phyloP scores from a whole-genome alignment of 2,329 filamentous ascomycete genomes.

The Talaromyces rugulosus region DNA sequence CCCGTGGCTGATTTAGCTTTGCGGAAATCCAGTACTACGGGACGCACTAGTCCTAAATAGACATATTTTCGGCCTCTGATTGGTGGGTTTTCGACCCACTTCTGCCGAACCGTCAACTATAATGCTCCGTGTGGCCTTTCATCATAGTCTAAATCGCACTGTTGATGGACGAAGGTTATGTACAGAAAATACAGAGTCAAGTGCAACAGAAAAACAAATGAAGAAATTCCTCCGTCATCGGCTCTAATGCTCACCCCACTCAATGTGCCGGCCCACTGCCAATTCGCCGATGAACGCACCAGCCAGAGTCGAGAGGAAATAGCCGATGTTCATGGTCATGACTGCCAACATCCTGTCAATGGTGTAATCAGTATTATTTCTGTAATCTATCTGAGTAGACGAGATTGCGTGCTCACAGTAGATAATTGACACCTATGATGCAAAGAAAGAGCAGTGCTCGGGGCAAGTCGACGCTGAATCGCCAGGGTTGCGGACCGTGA shows the following conservation, averaged over 20 bases:
- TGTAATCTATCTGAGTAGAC: not conserved
- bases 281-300: conserved; percentile 84
- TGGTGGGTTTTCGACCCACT: not conserved
- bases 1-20: not conserved
- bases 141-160: not conserved
- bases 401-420: conserved; percentile 63
- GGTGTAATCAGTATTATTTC: not conserved
- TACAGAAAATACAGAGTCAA: not conserved
- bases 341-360: conserved; percentile 80
- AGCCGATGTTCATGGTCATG: conserved; percentile 85
- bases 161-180: not conserved
- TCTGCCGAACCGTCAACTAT: not conserved
- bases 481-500: conserved; percentile 62
- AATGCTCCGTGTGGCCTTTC: not conserved
- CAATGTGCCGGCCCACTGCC: conserved; percentile 65
- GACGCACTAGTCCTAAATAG: not conserved
- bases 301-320: conserved; percentile 74
- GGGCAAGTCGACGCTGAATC: conserved; percentile 73
- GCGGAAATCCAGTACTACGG: not conserved
- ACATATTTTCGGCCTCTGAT: not conserved
- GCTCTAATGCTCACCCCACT: conserved; percentile 45
- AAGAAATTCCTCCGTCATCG: not conserved
- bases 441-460: conserved; percentile 67
- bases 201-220: not conserved
- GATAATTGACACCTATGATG: conserved; percentile 73